phyloP scores from a whole-genome alignment of 169 alveolate species.

The Cryptosporidium meleagridis region DNA sequence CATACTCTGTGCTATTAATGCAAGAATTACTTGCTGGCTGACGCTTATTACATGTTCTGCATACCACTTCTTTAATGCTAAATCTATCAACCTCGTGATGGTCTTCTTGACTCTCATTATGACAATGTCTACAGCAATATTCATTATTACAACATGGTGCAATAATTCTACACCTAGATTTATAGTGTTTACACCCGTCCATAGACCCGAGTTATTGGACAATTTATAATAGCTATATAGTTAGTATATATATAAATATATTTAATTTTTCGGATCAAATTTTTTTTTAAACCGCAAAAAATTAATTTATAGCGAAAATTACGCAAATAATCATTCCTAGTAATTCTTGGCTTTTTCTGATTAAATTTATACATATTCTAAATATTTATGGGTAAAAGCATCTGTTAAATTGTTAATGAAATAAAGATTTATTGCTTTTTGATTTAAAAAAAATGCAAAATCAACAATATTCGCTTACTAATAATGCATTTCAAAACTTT shows the following conservation, averaged over 20 bases:
- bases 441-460: not conserved
- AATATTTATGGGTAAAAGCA: not conserved
- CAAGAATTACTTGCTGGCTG: conserved; percentile 74
- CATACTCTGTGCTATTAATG: not conserved
- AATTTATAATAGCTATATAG: no score
- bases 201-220: not conserved
- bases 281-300: conserved; percentile 7
- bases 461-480: conserved; percentile 19
- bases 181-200: conserved; percentile 75
- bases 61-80: conserved; percentile 74
- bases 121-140: conserved; percentile 82
- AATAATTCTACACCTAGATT: conserved; percentile 38
- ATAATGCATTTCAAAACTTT: conserved; percentile 8
- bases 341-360: not conserved
- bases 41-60: conserved; percentile 72
- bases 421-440: not conserved
- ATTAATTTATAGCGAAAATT: not conserved
- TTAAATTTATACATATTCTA: not conserved
- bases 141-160: conserved; percentile 73
- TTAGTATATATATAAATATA: not conserved
- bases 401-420: not conserved
- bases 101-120: conserved; percentile 75
- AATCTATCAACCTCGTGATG: conserved; percentile 78
- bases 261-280: not conserved
- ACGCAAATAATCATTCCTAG: not conserved